Evolutionary conservation across 2,329 filamentous ascomycete genomes (phyloP), one percentile per base, ranked within the genome.

Genomic region (Claviceps paspali): DNA sequence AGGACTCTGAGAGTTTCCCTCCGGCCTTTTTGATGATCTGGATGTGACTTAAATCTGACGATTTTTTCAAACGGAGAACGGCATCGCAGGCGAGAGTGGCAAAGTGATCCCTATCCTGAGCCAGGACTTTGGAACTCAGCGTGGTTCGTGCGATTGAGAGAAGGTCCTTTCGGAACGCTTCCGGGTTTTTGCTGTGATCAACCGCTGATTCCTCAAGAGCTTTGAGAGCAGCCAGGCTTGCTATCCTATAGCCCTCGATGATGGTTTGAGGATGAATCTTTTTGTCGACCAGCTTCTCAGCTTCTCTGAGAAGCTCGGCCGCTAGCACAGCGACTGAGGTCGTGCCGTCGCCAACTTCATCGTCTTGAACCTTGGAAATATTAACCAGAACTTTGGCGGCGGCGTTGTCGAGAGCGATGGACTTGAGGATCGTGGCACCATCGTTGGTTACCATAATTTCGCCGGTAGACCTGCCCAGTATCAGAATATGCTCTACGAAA

Each of bases 221-320:
- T 53, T 79, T 70, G 36, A 98, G 71, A 22, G 91, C 87, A 37
- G 91, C 88, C 36, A 76, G 71, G 60, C 85, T 93, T 37, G 91
- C 91, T 82, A 98, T 93, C 66, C 91, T 77, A 71, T 93, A 98
- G 36, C 91, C 91, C 55, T 98, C 91, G 54, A 98, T 98, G 61
- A 98, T 98, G 36, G 91, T 96, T 70, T 98, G 91, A 36, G 91
- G 91, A 62, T 98, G 91, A 52, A 98, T 95, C 67, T 96, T 96
- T 68, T 88, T 86, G 66, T 92, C 83, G 49, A 98, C 85, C 35
- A 98, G 74, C 67, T 93, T 88, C 68, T 98, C 91, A 33, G 91
- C 91, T 63, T 98, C 91, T 45, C 91, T 80, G 46, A 98, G 71
- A 42, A 98, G 73, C 67, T 98, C 91, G 41, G 91, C 91, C 28